Evolutionary conservation across 352 stramenopile species (phyloP), one percentile per base, ranked within the genome.

Genomic region (Phytophthora constricta): DNA sequence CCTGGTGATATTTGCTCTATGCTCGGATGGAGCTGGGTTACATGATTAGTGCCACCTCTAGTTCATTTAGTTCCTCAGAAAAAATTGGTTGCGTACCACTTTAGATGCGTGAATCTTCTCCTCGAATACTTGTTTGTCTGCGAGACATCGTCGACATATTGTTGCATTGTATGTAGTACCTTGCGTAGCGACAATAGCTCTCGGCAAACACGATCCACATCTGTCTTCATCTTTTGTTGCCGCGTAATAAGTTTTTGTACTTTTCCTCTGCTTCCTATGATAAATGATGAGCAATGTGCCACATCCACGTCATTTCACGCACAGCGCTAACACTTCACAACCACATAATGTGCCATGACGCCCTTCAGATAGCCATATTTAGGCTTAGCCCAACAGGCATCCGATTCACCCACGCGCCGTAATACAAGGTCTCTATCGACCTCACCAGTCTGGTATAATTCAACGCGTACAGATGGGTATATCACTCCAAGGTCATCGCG

Each of bases 261-360:
- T 93, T 83, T 54, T 91, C 84, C 45, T 93, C 83, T 0, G 81
- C 81, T 55, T 93, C 91, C 9, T 75, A 76, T 25, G 91, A 93
- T 88, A 55, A 93, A 84, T 5, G 85, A 79, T 10, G 76, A 80
- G 47, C 83, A 93, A 56, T 93, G 83, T 10, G 85, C 85, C 3
- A 93, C 83, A 1, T 83, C 85, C 2, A 88, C 70, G 57, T 93
- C 85, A 47, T 93, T 93, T 93, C 85, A 16, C 84, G 81, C 26
- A 93, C 85, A 19, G 85, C 85, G 25, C 91, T 87, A 22, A 93
- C 81, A 5, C 85, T n/a, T n/a, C n/a, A n/a, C n/a, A n/a, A n/a
- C n/a, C n/a, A n/a, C n/a, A n/a, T n/a, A n/a, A n/a, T n/a, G n/a
- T n/a, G n/a, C n/a, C n/a, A n/a, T n/a, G n/a, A n/a, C n/a, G n/a